Evolutionary conservation across 2,329 filamentous ascomycete species (phyloP).

Genomic region (Phaeosphaeriaceae sp.): DNA sequence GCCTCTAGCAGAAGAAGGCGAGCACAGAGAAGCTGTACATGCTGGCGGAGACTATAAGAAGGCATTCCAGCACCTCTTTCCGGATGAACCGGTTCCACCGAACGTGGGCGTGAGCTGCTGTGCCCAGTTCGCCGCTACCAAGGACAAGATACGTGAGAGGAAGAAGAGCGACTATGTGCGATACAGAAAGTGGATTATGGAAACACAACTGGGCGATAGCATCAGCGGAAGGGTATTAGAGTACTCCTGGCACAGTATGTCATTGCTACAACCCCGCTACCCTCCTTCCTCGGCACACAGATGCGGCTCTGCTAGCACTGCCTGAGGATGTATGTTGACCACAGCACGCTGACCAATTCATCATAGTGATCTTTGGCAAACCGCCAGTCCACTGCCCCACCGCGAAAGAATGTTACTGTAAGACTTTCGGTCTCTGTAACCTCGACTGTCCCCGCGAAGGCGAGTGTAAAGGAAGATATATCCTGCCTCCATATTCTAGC

Average conservation of each 20-base stretch:
- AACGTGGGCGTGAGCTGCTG: constrained; percentile 62
- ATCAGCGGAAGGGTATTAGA: constrained; percentile 64
- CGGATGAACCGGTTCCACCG: constrained; percentile 49
- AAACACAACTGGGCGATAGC: constrained; percentile 57
- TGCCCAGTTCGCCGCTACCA: constrained; percentile 63
- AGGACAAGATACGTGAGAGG: constrained; percentile 55
- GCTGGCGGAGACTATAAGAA: constrained; percentile 59
- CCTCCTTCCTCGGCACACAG: background rate
- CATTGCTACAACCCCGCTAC: background rate
- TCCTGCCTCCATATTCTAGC: constrained; percentile 64
- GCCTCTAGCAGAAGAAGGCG: constrained; percentile 51
- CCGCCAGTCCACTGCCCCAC: constrained; percentile 65
- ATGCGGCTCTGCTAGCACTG: constrained; percentile 9
- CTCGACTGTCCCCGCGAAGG: constrained; percentile 51
- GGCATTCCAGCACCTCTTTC: constrained; percentile 61
- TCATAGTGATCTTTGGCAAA: constrained; percentile 48
- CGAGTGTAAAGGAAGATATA: constrained; percentile 66
- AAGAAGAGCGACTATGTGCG: constrained; percentile 58
- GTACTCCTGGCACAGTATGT: constrained; percentile 67
- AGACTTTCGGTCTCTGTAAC: constrained; percentile 69
- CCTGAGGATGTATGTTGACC: background rate
- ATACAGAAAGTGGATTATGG: constrained; percentile 58
- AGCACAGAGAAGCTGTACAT: constrained; percentile 54
- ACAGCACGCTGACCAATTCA: constrained; percentile 18
- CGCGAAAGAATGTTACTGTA: constrained; percentile 71